Percentiles rank a stretch among this genome's conserved stretches.
phyloP scores from a whole-genome alignment of 176 grass and related monocot genomes.

The Typha latifolia region DNA sequence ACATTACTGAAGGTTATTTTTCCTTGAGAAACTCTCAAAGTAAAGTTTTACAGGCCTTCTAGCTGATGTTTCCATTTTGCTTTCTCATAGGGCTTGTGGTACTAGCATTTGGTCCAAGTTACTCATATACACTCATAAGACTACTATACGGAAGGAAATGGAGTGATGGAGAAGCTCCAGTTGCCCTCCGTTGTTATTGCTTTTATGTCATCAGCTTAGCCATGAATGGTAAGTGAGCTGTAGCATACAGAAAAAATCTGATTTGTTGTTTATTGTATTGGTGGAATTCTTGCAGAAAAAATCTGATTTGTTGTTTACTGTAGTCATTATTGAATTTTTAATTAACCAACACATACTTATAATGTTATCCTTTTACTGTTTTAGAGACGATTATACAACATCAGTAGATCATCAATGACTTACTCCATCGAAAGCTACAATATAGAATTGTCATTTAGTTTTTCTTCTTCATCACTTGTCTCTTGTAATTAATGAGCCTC shows the following conservation, averaged over 20 bases:
- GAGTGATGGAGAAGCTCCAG: slow-evolving; percentile 72
- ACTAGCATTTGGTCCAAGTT: slow-evolving; percentile 94
- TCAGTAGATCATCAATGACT: too few relatives aligned
- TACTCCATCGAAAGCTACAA: too few relatives aligned
- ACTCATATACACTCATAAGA: slow-evolving; percentile 88
- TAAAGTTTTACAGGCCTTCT: slow-evolving; percentile 1
- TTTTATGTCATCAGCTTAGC: slow-evolving; percentile 87
- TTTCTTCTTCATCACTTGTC: too few relatives aligned
- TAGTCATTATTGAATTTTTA: too few relatives aligned
- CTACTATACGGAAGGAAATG: slow-evolving; percentile 66
- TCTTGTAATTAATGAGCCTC: too few relatives aligned
- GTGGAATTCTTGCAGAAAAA: too few relatives aligned
- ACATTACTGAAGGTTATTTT: neutral
- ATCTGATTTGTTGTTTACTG: neutral
- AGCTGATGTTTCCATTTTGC: neutral
- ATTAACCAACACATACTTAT: neutral
- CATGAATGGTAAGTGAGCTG: slow-evolving; percentile 65
- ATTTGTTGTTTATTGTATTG: neutral
- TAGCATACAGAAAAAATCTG: neutral
- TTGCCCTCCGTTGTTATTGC: slow-evolving; percentile 82
- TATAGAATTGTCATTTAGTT: too few relatives aligned
- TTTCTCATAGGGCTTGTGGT: slow-evolving; percentile 64
- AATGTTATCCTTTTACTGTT: slow-evolving; percentile 8
- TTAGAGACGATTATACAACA: neutral
- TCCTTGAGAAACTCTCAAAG: neutral